A percentile compares a stretch with the other conserved stretches of the same genome.
These are phyloP conservation scores for Candida gigantensis DNA, from an alignment of 1,139 yeast genomes.

Conservation along the genomic window DNA sequence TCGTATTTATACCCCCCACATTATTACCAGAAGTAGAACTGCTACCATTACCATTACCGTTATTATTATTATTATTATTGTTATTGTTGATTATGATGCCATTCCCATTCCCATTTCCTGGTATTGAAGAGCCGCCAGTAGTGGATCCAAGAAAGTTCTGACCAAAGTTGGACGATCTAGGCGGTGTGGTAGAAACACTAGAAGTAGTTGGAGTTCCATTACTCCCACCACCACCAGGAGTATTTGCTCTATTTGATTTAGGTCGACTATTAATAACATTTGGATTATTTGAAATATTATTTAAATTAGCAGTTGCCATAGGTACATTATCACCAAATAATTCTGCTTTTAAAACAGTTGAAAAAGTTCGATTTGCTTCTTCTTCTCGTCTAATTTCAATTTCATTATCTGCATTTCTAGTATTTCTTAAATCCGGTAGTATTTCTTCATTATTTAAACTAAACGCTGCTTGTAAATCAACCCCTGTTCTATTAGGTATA, in stretches of 20 bases:
- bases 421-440: constrained; percentile 36
- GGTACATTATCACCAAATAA: constrained; percentile 86
- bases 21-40: not conserved
- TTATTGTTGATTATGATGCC: constrained; percentile 1
- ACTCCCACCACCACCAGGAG: constrained; percentile 1
- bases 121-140: constrained; percentile 9
- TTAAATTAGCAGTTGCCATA: constrained; percentile 43
- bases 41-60: constrained; percentile 8
- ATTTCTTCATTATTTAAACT: constrained; percentile 55
- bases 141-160: constrained; percentile 10
- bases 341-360: constrained; percentile 84
- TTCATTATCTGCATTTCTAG: constrained; percentile 50
- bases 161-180: constrained; percentile 11
- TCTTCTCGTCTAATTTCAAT: constrained; percentile 68
- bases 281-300: constrained; percentile 11
- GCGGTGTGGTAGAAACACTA: constrained; percentile 9
- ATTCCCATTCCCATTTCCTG: not conserved
- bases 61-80: constrained; percentile 7
- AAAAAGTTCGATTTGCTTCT: constrained; percentile 86
- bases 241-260: constrained; percentile 7
- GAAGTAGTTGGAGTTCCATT: constrained; percentile 1
- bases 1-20: not conserved
- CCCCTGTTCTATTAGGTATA: constrained; percentile 83
- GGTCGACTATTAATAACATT: constrained; percentile 7
- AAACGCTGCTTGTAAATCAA: constrained; percentile 87